A percentile compares a stretch with the other conserved stretches of the same genome.
Conservation (phyloP, 495 filamentous ascomycete genomes). For the Apiosordaria backusii region DNA sequence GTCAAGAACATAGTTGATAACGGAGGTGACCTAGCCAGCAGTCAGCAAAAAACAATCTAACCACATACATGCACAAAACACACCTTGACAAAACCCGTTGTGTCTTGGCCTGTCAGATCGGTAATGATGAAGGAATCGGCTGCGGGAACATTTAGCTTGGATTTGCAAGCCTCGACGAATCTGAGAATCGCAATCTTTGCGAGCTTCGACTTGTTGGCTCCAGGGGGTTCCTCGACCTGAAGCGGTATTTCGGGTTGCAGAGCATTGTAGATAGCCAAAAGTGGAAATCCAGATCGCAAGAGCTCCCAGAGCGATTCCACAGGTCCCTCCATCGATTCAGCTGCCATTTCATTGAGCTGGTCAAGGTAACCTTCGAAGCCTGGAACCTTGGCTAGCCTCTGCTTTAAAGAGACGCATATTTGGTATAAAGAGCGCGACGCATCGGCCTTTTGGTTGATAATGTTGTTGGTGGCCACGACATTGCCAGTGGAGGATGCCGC, state of each 20-base stretch:
- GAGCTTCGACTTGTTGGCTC: slow-evolving; percentile 58
- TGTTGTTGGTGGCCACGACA: slow-evolving; percentile 73
- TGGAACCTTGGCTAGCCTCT: slow-evolving; percentile 76
- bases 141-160: slow-evolving; percentile 68
- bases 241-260: slow-evolving; percentile 63
- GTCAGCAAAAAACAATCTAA: slow-evolving; percentile 15
- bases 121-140: slow-evolving; percentile 87
- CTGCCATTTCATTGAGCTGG: slow-evolving; percentile 51
- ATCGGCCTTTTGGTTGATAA: slow-evolving; percentile 92
- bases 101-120: slow-evolving; percentile 89
- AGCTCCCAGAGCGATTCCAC: slow-evolving; percentile 90
- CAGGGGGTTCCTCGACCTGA: slow-evolving; percentile 54
- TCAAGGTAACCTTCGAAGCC: slow-evolving; percentile 70
- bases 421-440: slow-evolving; percentile 87
- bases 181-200: slow-evolving; percentile 58
- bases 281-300: slow-evolving; percentile 75
- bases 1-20: slow-evolving; percentile 89
- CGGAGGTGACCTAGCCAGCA: slow-evolving; percentile 50
- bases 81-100: slow-evolving; percentile 94
- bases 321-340: slow-evolving; percentile 65
- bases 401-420: slow-evolving; percentile 80
- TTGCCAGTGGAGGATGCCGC: slow-evolving; percentile 47
- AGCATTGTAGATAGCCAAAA: slow-evolving; percentile 86
- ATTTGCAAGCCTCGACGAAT: slow-evolving; percentile 53
- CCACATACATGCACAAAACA: neutral